Conservation (phyloP, 106 monocot species). For the Dendrobium chrysotoxum region DNA sequence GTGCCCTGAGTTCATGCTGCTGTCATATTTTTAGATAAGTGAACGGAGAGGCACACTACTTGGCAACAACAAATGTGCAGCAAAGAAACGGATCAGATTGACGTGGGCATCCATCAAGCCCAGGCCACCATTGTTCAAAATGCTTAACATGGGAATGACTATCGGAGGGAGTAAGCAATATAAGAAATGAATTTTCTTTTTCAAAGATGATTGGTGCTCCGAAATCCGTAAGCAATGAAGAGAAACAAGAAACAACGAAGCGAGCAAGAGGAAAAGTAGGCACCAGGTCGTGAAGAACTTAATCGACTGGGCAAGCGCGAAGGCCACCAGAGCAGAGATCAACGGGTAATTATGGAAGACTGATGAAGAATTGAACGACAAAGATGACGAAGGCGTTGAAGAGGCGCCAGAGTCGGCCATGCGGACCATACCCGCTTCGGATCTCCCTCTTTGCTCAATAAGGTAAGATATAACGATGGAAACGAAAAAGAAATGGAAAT, state of each 20-base stretch:
- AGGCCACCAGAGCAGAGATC: constrained; percentile 21
- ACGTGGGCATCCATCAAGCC: not conserved
- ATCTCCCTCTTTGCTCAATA: not conserved
- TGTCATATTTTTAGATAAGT: not conserved
- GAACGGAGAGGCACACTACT: no score
- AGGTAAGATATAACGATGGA: not conserved
- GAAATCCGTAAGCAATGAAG: not conserved
- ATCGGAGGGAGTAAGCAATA: not conserved
- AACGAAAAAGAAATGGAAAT: not conserved
- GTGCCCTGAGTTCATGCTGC: not conserved
- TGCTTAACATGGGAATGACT: not conserved
- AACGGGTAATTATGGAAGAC: constrained; percentile 21
- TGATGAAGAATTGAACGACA: not conserved
- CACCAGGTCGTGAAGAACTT: constrained; percentile 28
- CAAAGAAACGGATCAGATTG: not conserved
- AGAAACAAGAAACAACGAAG: not conserved
- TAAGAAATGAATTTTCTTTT: not conserved
- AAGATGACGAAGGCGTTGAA: not conserved
- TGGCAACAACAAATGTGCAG: not conserved
- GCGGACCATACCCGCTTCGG: constrained; percentile 1
- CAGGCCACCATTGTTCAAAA: not conserved
- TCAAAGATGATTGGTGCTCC: not conserved
- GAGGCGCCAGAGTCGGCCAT: not conserved
- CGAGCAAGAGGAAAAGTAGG: not conserved
- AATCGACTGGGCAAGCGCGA: constrained; percentile 22